Percentiles rank a stretch among this genome's conserved stretches.
These are phyloP conservation scores for Cordia subcordata DNA, from an alignment of 257 asterid genomes.

Conservation along the genomic window DNA sequence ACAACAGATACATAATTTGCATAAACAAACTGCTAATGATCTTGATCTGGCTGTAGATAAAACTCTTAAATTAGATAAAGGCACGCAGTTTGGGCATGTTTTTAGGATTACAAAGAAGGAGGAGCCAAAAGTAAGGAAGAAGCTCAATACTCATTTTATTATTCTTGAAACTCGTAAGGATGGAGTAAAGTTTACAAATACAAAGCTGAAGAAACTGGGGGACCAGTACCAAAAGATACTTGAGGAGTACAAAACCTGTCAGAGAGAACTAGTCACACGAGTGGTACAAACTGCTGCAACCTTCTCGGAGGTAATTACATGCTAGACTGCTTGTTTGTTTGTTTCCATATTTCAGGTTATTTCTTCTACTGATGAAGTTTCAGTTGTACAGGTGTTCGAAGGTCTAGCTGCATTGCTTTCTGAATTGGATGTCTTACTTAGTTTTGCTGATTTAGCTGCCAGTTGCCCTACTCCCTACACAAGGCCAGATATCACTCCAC, in stretches of 20 bases:
- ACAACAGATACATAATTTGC: constrained; percentile 68
- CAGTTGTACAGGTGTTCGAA: constrained; percentile 64
- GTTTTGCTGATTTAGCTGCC: constrained; percentile 97
- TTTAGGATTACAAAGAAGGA: constrained; percentile 96
- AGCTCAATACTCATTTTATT: constrained; percentile 79
- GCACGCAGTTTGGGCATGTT: constrained; percentile 88
- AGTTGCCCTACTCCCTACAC: constrained; percentile 80
- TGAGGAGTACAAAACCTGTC: constrained; percentile 84
- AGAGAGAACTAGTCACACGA: constrained; percentile 82
- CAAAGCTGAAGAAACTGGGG: constrained; percentile 76
- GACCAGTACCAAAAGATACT: constrained; percentile 84
- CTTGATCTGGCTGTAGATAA: constrained; percentile 81
- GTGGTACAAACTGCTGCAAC: constrained; percentile 83
- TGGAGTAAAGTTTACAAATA: constrained; percentile 90
- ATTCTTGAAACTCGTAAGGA: constrained; percentile 97
- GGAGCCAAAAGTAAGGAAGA: constrained; percentile 95
- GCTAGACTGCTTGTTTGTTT: neutral
- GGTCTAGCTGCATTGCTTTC: constrained; percentile 70
- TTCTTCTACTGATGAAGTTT: constrained; percentile 13
- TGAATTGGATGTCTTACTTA: constrained; percentile 88
- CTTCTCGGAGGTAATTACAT: constrained; percentile 72
- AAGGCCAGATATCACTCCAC: constrained; percentile 70
- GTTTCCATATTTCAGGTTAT: constrained; percentile 4
- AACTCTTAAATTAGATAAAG: constrained; percentile 83
- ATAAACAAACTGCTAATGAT: constrained; percentile 65